Conservation (phyloP, 805 yeast species). For the Spathaspora passalidarum region DNA sequence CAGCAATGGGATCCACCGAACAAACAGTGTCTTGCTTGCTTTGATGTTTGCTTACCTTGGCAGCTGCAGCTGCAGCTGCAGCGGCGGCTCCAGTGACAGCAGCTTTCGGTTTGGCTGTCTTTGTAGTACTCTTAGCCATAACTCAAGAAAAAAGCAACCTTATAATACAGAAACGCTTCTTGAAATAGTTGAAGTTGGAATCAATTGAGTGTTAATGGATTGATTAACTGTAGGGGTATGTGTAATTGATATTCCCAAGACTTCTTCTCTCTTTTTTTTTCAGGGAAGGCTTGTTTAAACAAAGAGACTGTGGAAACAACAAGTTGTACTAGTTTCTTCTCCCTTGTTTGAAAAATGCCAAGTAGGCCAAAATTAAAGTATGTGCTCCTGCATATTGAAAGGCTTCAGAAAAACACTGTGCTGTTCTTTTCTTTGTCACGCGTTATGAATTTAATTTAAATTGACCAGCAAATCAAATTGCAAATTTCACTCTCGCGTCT, state of each 20-base stretch:
- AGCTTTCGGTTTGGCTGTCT: background rate
- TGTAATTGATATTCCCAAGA: background rate
- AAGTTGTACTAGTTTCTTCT: background rate
- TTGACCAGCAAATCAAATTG: too few relatives aligned
- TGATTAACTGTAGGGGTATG: background rate
- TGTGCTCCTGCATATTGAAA: background rate
- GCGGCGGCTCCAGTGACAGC: too few relatives aligned
- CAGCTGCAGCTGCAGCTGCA: slow-evolving; percentile 5
- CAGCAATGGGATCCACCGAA: slow-evolving; percentile 9
- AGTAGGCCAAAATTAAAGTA: background rate
- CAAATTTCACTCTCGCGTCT: too few relatives aligned
- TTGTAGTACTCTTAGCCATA: background rate
- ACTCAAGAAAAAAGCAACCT: background rate
- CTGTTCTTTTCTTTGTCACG: background rate
- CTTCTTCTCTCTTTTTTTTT: background rate
- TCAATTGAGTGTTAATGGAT: background rate
- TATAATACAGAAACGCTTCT: background rate
- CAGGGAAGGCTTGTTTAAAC: background rate
- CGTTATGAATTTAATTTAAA: too few relatives aligned
- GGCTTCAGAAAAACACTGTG: background rate
- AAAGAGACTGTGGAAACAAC: background rate
- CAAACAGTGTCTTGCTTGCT: background rate
- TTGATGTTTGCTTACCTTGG: slow-evolving; percentile 2
- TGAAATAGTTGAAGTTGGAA: background rate
- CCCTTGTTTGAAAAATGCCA: background rate